Evolutionary conservation across 192 early-diverging fungal genomes (phyloP).

Genomic region (Podila horticola): DNA sequence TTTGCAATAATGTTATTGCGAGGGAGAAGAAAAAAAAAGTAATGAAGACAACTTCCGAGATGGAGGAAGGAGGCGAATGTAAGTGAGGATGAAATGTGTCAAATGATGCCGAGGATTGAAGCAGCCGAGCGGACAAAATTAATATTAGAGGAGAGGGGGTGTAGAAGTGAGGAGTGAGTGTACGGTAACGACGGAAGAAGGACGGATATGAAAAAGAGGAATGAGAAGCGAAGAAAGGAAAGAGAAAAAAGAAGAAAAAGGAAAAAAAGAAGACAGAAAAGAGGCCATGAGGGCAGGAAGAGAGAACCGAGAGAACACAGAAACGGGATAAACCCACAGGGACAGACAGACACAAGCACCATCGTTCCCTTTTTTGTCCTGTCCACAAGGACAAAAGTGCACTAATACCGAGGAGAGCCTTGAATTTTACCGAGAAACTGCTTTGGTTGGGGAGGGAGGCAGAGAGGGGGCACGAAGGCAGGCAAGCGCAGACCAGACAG

Average conservation of each 20-base stretch:
- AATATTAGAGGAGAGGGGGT: background rate
- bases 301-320: too few species aligned
- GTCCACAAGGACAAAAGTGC: constrained; percentile 3
- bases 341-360: background rate
- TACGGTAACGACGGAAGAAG: background rate
- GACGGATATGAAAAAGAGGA: constrained; percentile 11
- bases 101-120: background rate
- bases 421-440: background rate
- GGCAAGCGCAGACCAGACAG: too few species aligned
- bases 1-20: background rate
- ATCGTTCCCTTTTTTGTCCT: constrained; percentile 3
- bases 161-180: constrained; percentile 11
- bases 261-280: background rate
- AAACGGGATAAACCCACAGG: too few species aligned
- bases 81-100: background rate
- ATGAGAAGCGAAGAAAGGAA: constrained; percentile 1
- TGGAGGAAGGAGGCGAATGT: background rate
- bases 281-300: background rate
- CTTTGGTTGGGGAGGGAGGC: background rate
- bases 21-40: background rate
- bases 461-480: background rate
- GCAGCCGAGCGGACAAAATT: constrained; percentile 8
- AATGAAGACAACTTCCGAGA: background rate
- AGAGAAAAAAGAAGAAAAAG: constrained; percentile 2
- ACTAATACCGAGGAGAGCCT: background rate